These are phyloP conservation scores for Penicillium paneum DNA, from an alignment of 2,329 filamentous ascomycete genomes.

Conservation along the genomic window DNA sequence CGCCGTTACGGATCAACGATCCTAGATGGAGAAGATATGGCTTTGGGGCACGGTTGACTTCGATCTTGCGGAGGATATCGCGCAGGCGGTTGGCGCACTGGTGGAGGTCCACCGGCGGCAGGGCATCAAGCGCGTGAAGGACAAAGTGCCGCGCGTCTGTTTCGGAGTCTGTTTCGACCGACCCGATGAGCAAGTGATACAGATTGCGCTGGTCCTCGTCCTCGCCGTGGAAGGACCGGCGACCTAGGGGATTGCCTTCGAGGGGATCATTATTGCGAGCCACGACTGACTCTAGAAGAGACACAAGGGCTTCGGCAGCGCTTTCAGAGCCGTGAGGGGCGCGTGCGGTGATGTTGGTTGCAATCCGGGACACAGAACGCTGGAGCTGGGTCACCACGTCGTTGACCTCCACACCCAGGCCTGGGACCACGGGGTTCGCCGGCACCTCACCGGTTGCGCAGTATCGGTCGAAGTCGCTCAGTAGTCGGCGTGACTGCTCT, in stretches of 20 bases:
- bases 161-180: constrained; percentile 27
- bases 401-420: constrained; percentile 23
- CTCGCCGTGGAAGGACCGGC: constrained; percentile 33
- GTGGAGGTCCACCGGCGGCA: constrained; percentile 32
- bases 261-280: constrained; percentile 41
- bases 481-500: constrained; percentile 33
- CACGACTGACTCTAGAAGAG: constrained; percentile 38
- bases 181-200: constrained; percentile 41
- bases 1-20: constrained; percentile 30
- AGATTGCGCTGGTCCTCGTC: constrained; percentile 44
- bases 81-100: constrained; percentile 31
- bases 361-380: constrained; percentile 30
- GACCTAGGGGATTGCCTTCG: constrained; percentile 36
- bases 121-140: constrained; percentile 38
- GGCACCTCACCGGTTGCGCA: constrained; percentile 32
- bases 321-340: constrained; percentile 37
- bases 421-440: constrained; percentile 16
- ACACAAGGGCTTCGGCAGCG: constrained; percentile 39
- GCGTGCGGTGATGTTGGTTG: constrained; percentile 33
- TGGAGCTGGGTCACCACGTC: constrained; percentile 34
- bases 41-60: constrained; percentile 41
- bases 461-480: constrained; percentile 42
- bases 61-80: constrained; percentile 41
- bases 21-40: constrained; percentile 35
- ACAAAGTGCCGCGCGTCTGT: constrained; percentile 34